Evolutionary conservation across 2,329 filamentous ascomycete species (phyloP).

Genomic region (Magnaporthiopsis incrustans): DNA sequence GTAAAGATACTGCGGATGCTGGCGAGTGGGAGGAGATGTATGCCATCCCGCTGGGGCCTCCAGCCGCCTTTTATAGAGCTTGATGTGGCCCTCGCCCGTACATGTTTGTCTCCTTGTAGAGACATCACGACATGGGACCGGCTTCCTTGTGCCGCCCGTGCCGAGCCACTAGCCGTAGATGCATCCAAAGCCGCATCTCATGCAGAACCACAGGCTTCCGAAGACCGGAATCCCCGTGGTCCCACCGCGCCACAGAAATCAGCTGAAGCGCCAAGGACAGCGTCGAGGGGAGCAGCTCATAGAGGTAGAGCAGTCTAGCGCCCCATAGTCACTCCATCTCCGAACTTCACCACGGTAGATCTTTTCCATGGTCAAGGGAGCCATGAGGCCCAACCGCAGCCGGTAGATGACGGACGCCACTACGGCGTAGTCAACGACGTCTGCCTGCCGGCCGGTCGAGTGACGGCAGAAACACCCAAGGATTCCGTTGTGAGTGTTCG

Average conservation of each 20-base stretch:
- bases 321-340: not conserved
- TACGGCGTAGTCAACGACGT: not conserved
- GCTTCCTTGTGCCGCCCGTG: not conserved
- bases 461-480: not conserved
- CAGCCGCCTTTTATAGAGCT: slow-evolving; percentile 2
- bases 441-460: not conserved
- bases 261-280: not conserved
- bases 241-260: not conserved
- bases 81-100: not conserved
- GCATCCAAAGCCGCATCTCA: not conserved
- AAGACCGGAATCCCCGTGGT: not conserved
- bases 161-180: not conserved
- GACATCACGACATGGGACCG: not conserved
- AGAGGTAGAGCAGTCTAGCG: not conserved
- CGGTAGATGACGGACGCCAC: not conserved
- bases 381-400: not conserved
- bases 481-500: not conserved
- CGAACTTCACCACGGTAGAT: not conserved
- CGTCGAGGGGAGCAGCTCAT: not conserved
- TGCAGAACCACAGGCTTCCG: not conserved
- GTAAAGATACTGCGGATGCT: not conserved
- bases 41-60: too few species aligned
- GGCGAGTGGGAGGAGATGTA: too few species aligned
- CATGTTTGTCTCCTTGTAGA: not conserved
- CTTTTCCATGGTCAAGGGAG: not conserved